A percentile compares a stretch with the other conserved stretches of the same genome.
phyloP scores from a whole-genome alignment of 768 basidiomycete genomes.

The Suillus clintonianus region DNA sequence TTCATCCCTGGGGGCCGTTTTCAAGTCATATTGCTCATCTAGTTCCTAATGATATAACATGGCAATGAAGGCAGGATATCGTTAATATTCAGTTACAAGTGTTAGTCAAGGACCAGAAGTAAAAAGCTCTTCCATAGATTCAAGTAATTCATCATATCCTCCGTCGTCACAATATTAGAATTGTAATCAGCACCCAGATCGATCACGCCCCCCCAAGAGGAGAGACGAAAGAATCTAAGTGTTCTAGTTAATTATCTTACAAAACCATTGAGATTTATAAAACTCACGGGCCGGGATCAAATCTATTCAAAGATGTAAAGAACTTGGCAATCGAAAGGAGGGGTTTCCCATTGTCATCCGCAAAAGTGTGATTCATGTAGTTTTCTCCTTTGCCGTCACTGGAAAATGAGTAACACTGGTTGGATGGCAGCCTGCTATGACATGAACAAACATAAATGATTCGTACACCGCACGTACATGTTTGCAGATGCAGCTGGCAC shows the following conservation, averaged over 20 bases:
- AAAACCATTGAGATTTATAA: not conserved
- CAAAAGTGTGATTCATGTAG: not conserved
- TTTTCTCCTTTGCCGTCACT: not conserved
- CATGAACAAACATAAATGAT: not conserved
- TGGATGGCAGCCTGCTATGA: not conserved
- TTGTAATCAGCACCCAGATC: not conserved
- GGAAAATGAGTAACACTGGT: not conserved
- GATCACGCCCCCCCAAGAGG: not conserved
- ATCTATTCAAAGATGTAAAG: not conserved
- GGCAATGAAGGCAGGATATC: not conserved
- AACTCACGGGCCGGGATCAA: not conserved
- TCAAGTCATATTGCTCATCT: too few relatives aligned
- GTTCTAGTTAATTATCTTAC: not conserved
- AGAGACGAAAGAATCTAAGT: not conserved
- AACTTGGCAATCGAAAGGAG: not conserved
- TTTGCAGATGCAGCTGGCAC: not conserved
- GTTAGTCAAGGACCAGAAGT: not conserved
- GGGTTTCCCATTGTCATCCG: not conserved
- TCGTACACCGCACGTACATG: not conserved
- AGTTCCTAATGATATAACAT: not conserved
- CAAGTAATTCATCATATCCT: not conserved
- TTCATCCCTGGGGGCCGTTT: too few relatives aligned
- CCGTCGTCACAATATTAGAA: not conserved
- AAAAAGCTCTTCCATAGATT: not conserved
- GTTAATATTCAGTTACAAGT: not conserved